These are phyloP conservation scores for Acaromyces ingoldii DNA, from an alignment of 1,284 basidiomycete genomes.

Conservation along the genomic window DNA sequence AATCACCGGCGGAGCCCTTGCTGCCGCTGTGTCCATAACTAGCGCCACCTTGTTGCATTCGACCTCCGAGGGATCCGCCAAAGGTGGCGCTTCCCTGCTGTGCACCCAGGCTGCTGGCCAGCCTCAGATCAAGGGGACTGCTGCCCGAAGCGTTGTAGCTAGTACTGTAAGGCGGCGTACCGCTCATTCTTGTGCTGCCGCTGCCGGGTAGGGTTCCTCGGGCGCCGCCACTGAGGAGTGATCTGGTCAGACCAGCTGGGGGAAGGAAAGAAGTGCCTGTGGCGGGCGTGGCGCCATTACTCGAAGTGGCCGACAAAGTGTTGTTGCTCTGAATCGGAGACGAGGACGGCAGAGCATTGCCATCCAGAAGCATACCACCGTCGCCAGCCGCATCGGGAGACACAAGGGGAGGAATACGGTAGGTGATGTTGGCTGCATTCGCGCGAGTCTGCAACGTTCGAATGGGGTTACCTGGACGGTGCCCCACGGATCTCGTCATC, in stretches of 20 bases:
- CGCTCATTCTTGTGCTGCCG: slow-evolving; percentile 22
- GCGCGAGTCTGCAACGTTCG: slow-evolving; percentile 56
- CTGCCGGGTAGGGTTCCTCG: slow-evolving; percentile 20
- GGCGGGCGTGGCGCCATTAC: too few species aligned
- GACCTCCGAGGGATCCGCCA: too few species aligned
- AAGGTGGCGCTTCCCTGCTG: not conserved
- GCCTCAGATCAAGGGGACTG: too few species aligned
- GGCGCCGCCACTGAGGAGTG: slow-evolving; percentile 28
- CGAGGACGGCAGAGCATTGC: too few species aligned
- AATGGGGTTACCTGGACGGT: slow-evolving; percentile 56
- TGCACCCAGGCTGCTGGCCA: too few species aligned
- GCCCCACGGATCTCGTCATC: slow-evolving; percentile 60
- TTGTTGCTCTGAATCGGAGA: too few species aligned
- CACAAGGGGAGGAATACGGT: slow-evolving; percentile 25
- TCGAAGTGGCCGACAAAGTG: too few species aligned
- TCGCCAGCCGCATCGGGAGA: slow-evolving; percentile 14
- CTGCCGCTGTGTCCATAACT: too few species aligned
- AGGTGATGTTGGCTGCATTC: slow-evolving; percentile 38
- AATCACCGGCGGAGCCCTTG: too few species aligned
- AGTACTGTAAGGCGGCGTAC: slow-evolving; percentile 12
- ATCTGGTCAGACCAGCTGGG: slow-evolving; percentile 21
- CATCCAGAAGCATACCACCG: too few species aligned
- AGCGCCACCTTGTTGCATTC: too few species aligned
- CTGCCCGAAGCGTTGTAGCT: slow-evolving; percentile 8
- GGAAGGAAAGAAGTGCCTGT: slow-evolving; percentile 26